A percentile compares a stretch with the other conserved stretches of the same genome.
These are phyloP conservation scores for Hypomontagnella monticulosa DNA, from an alignment of 495 filamentous ascomycete genomes.

Conservation along the genomic window DNA sequence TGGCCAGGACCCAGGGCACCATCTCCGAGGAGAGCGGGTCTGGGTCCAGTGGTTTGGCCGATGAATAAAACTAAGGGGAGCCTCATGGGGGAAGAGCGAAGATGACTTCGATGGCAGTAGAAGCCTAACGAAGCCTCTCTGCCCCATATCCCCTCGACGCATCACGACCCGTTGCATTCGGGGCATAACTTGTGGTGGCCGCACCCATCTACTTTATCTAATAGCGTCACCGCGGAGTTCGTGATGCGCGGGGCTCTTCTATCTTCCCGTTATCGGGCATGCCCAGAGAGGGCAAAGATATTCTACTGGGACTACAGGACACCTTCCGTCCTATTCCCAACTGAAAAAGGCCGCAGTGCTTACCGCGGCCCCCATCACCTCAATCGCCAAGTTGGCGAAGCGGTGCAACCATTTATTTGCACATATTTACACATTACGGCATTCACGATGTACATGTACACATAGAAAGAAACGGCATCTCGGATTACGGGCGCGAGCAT, in stretches of 20 bases:
- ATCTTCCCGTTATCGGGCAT: too few relatives aligned
- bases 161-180: too few relatives aligned
- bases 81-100: neutral
- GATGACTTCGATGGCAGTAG: neutral
- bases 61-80: conserved; percentile 10
- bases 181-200: neutral
- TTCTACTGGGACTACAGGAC: too few relatives aligned
- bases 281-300: too few relatives aligned
- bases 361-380: neutral
- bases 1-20: conserved; percentile 55
- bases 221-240: too few relatives aligned
- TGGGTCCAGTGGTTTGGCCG: conserved; percentile 4
- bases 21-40: conserved; percentile 32
- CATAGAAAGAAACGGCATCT: conserved; percentile 17
- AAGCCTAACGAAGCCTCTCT: neutral
- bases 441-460: conserved; percentile 31
- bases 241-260: too few relatives aligned
- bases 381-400: neutral
- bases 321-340: too few relatives aligned
- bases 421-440: conserved; percentile 17
- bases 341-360: neutral
- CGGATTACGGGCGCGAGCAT: neutral
- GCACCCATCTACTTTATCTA: neutral
- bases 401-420: conserved; percentile 9
- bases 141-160: neutral